Base-by-base conservation (phyloP, 2,329 filamentous ascomycete genomes). In the Setomelanomma holmii region DNA sequence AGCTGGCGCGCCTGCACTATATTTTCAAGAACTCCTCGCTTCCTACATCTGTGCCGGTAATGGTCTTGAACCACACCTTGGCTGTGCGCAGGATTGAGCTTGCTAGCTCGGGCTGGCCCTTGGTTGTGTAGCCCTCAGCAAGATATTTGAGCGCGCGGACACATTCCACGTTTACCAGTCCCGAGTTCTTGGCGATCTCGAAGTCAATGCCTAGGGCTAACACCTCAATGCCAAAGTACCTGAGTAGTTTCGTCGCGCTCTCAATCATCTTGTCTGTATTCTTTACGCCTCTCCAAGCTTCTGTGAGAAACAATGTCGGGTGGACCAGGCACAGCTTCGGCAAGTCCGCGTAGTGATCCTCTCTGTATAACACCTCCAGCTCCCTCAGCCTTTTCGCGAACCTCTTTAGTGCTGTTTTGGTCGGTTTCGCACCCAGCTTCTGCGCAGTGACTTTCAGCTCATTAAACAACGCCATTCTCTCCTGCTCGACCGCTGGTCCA, bases 321-420 rank as follows among this genome's bases (percentile, higher is more conserved):
- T 68, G 64, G 1, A 68, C 60, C 7, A 68, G 61, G 17, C 58
- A 60, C 1, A 68, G 53, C 1, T 58, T 47, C 5, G 64, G 63
- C 1, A 66, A 48, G 2, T 44, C n/a, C 1, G 46, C 49, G 34
- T 64, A 65, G 1, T 11, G 21, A 33, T 65, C 55, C 21, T 53
- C 14, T 10, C 45, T 47, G 34, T 66, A 68, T 2, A 66, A 44
- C 1, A 47, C 51, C 43, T 68, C 63, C 0, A 66, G 42, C 16
- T 62, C 57, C 4, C 55, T 43, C 17, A 61, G 14, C 1, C 54
- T 50, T 16, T 55, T 41, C 2, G 61, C 58, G 38, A 66, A 63
- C 46, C 63, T 66, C 58, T 65, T 66, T 24, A 68, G 45, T 1
- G 56, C 47, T 1, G 61, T 68, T 3, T 61, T 45, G 6, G 63